These are phyloP conservation scores for Lichtheimia hyalospora DNA, from an alignment of 371 early-diverging fungal species.

Conservation along the genomic window DNA sequence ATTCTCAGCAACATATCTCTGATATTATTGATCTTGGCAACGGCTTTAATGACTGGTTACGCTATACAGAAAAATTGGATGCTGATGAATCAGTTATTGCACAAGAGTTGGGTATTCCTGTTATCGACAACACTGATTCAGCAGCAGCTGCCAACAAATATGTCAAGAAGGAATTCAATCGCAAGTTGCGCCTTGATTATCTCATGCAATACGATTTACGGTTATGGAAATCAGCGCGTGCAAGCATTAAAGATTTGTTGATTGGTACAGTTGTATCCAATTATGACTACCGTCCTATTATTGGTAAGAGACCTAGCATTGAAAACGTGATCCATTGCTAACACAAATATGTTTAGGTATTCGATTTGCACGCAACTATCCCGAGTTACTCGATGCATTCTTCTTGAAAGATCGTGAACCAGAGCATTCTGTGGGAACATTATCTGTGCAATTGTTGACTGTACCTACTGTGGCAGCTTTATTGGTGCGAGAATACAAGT, in stretches of 20 bases:
- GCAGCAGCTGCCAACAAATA: constrained; percentile 13
- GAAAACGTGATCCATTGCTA: neutral
- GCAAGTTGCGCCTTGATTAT: constrained; percentile 75
- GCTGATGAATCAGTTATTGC: constrained; percentile 25
- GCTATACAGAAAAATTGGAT: constrained; percentile 27
- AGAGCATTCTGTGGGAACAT: constrained; percentile 81
- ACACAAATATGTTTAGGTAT: constrained; percentile 25
- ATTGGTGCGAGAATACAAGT: constrained; percentile 76
- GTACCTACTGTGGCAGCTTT: constrained; percentile 86
- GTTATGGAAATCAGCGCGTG: constrained; percentile 87
- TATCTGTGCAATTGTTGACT: constrained; percentile 94
- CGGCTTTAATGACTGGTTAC: constrained; percentile 35
- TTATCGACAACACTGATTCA: constrained; percentile 3
- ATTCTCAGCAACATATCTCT: constrained; percentile 7
- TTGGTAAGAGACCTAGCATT: constrained; percentile 48
- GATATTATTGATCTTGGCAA: constrained; percentile 42
- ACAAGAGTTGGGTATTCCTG: constrained; percentile 22
- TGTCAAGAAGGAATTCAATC: constrained; percentile 37
- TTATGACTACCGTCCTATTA: constrained; percentile 74
- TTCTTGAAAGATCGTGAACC: constrained; percentile 86
- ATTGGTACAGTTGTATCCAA: constrained; percentile 83
- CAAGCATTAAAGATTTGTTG: constrained; percentile 77
- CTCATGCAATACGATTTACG: constrained; percentile 80
- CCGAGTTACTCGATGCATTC: constrained; percentile 72
- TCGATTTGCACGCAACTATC: constrained; percentile 82